These are phyloP conservation scores for Spiromastix sp. DNA, from an alignment of 2,329 filamentous ascomycete species.

Conservation along the genomic window DNA sequence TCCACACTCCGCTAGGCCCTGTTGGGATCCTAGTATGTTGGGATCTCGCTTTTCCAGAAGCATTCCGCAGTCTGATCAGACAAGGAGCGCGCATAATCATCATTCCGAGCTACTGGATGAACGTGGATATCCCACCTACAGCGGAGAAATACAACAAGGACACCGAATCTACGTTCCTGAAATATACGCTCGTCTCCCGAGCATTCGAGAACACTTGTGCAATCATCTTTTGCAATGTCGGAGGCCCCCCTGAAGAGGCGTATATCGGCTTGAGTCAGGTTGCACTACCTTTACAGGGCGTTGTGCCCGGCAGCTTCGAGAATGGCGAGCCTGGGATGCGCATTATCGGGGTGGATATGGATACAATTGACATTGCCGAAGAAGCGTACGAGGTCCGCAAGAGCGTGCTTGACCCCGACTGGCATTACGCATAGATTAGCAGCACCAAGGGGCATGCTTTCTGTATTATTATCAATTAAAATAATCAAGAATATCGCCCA, in stretches of 20 bases:
- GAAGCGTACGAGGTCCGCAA: not conserved
- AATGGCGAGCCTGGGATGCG: conserved; percentile 25
- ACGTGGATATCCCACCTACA: conserved; percentile 34
- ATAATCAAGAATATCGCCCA: no score
- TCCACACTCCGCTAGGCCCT: conserved; percentile 39
- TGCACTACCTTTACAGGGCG: conserved; percentile 41
- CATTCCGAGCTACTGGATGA: conserved; percentile 43
- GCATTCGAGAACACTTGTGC: conserved; percentile 49
- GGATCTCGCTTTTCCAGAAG: conserved; percentile 49
- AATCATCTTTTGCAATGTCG: conserved; percentile 46
- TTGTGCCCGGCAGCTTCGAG: conserved; percentile 33
- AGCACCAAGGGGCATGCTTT: no score
- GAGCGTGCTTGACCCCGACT: not conserved
- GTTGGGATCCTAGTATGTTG: conserved; percentile 47
- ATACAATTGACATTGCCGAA: conserved; percentile 37
- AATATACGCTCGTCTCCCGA: conserved; percentile 39
- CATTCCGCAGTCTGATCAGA: conserved; percentile 43
- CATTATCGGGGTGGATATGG: conserved; percentile 44
- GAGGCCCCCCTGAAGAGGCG: conserved; percentile 39
- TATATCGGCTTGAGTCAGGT: conserved; percentile 45
- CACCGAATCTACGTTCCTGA: conserved; percentile 41
- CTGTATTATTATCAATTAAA: no score
- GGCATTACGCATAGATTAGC: no score
- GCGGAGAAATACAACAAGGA: conserved; percentile 38
- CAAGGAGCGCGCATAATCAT: conserved; percentile 45